Evolutionary conservation across 352 stramenopile species (phyloP), one percentile per base, ranked within the genome.

Genomic region (Lagenidium sp.): DNA sequence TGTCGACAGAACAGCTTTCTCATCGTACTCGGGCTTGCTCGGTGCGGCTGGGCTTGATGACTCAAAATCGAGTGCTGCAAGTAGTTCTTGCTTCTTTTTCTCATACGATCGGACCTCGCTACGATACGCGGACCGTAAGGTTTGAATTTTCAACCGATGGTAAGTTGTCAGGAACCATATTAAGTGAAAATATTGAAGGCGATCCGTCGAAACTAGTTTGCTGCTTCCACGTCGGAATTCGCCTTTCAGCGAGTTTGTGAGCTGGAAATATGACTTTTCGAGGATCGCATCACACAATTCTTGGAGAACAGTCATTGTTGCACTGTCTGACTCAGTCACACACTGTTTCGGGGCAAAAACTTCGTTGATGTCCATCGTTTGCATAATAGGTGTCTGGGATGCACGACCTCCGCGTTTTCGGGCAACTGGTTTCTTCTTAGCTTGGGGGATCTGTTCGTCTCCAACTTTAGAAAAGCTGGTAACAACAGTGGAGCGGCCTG

Each of bases 121-220:
- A 12, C 70, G 81, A 47, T 89, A 82, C 26, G 73, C 45, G 13
- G 75, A 85, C 39, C 82, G 85, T 19, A 87, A 57, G 7, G 58
- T 52, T 44, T 89, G 76, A n/a, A 85, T 57, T 44, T 80, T 86
- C 6, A 87, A 50, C 6, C 80, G 73, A 24, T 94, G 82, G 49
- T 90, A 94, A 11, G 55, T 74, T 11, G 74, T 91, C 6, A 91
- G 58, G 47, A 92, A 94, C 76, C 77, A 90, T 16, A 91, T 64
- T 16, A 94, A 53, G 48, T 91, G 77, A 47, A 94, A 92, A 37
- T 94, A 94, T 62, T 92, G 73, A 1, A 94, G 62, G n/a, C 77
- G 69, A 76, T 94, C 82, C 3, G 76, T 85, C 4, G 69, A 72
- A 18, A 94, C 72, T 32, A 94, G 51, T 44, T 92, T 92, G 54